Base-by-base conservation (phyloP, 306 rosid genomes). In the Luffa acutangula region DNA sequence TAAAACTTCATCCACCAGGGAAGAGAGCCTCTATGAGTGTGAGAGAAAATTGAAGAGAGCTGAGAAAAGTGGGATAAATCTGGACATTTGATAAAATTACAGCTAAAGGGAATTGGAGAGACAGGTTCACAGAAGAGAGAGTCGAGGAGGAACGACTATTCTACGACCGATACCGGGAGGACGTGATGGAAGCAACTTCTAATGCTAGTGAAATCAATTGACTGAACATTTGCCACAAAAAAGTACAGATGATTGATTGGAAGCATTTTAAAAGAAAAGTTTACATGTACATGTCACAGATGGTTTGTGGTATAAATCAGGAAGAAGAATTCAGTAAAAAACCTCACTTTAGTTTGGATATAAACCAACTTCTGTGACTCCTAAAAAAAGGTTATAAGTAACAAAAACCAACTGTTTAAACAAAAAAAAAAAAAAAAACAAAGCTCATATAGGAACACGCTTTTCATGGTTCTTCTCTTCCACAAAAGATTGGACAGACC, bases 391-490 rank as follows among this genome's bases (percentile, higher is more conserved):
- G 78, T 51, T 74, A 74, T 34, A 74, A 1, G 43, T 51, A 74
- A 51, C 60, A 74, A 74, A 49, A 74, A 51, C 43, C 62, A 82
- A 77, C 77, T 60, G 75, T 39, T 64, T 42, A 82, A 75, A 86
- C 81, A 80, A 79, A 77, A 83, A 12, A 33, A 39, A 42, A 46
- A 2, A 25, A 13, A 5, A 65, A 65, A 21, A 66, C 4, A 73
- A 58, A 65, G 31, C 62, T 74, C 60, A 31, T 74, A 74, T 51
- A 33, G 21, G 53, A 81, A 60, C 84, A 78, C 80, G 82, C 51
- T 71, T 82, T 52, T 82, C 88, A 88, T 71, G 59, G 85, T 83
- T 82, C 78, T 42, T 20, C 78, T 82, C 79, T 52, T 36, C 64
- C 78, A 51, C 78, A 53, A 52, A 75, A 75, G 64, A 52, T 34